Evolutionary conservation across 768 basidiomycete species (phyloP), one percentile per base, ranked within the genome.

Genomic region (Wakefieldia striispora): DNA sequence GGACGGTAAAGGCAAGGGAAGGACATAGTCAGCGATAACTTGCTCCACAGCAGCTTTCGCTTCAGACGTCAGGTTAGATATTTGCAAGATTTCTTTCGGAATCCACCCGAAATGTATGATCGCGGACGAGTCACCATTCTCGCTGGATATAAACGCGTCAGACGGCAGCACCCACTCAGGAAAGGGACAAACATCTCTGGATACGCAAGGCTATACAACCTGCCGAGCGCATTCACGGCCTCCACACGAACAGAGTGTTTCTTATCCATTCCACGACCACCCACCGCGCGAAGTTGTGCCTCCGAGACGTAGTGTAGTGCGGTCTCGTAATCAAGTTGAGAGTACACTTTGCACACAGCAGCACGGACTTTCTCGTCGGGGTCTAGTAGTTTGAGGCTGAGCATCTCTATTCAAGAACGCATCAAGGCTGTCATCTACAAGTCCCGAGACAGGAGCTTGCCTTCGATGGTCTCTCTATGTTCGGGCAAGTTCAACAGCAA

Each of bases 81-180:
- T 76, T 36, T 76, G 75, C 9, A 95, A 71, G 26, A 98, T 72
- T 35, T 77, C 72, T 23, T 85, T 76, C 0, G 97, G 94, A 53
- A 99, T 97, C 97, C 97, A 99, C 0, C 82, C 83, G 61, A 98
- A 97, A 40, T 95, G 89, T 14, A 72, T 60, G 26, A 86, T 76
- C 2, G 92, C 92, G 1, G 79, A 72, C 2, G 77, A 69, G 46
- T 93, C 90, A 35, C 83, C 82, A 51, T 83, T 84, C 64, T 95
- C 93, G 54, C 95, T 98, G 29, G 21, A 36, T 17, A 4, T 23
- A 31, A 19, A 17, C 10, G 16, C 4, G 31, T 60, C 17, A 57
- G 48, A 49, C 2, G 8, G 51, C 17, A 26, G 43, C 19, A 37
- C n/a, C 29, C 47, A 7, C 4, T 12, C n/a, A 11, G 19, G 17